phyloP scores from a whole-genome alignment of 2,329 filamentous ascomycete species.

The Colletotrichum orchidophilum region DNA sequence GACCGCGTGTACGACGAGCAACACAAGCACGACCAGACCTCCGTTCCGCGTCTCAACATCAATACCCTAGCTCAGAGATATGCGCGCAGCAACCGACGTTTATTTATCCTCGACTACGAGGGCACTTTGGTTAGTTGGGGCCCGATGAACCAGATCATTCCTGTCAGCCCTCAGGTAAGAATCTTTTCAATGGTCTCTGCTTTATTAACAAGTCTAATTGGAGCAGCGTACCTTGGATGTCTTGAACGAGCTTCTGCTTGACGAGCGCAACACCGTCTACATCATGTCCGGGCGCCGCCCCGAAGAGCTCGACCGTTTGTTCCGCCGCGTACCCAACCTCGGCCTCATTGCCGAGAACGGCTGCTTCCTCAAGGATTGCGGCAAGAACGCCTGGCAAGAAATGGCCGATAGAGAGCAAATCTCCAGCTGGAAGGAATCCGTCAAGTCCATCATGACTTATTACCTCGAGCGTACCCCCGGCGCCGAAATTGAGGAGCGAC shows the following conservation, averaged over 20 bases:
- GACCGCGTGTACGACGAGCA: conserved; percentile 85
- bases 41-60: conserved; percentile 85
- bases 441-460: conserved; percentile 85
- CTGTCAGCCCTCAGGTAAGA: conserved; percentile 76
- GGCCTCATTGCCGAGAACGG: conserved; percentile 96
- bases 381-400: conserved; percentile 76
- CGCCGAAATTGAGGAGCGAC: conserved; percentile 88
- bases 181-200: not conserved
- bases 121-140: conserved; percentile 91
- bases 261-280: conserved; percentile 86
- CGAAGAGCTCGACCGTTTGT: conserved; percentile 87
- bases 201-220: conserved; percentile 17
- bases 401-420: conserved; percentile 79
- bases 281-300: conserved; percentile 92
- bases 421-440: conserved; percentile 82
- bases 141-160: conserved; percentile 83
- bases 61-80: conserved; percentile 73
- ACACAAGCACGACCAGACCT: conserved; percentile 82
- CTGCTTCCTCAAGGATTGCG: conserved; percentile 82
- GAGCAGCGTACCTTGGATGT: conserved; percentile 80
- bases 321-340: conserved; percentile 82
- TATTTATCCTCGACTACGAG: conserved; percentile 95
- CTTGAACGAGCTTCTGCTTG: conserved; percentile 81
- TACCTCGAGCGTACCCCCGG: conserved; percentile 91
- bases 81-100: conserved; percentile 68